Evolutionary conservation across 192 early-diverging fungal genomes (phyloP), one percentile per base, ranked within the genome.

Genomic region (Phycomyces nitens): DNA sequence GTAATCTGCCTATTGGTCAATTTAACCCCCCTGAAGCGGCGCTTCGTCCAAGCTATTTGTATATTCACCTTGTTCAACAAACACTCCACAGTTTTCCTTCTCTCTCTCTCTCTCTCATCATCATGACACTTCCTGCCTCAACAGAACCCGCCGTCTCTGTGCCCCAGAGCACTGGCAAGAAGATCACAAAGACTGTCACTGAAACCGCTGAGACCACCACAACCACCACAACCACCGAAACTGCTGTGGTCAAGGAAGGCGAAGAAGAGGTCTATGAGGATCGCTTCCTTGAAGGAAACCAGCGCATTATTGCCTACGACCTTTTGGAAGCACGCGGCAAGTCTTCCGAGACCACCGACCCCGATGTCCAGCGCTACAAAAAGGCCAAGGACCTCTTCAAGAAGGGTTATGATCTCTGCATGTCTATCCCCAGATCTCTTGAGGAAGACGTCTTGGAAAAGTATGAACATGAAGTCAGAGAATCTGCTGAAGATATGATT

Each of bases 311-410:
- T 29, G 74, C 75, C 57, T 83, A 71, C 66, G 81, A 83, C 65
- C 69, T 83, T 16, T 65, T 83, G 42, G 76, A 76, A 61, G 65
- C 70, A 44, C 69, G 73, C 42, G 70, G 70, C 62, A 80, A 73
- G 51, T 41, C 70, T 23, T 65, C 72, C 47, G 73, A 79, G 56
- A 80, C 78, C 21, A 74, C 68, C 11, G 81, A 83, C 62, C 81
- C 81, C 22, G 59, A 70, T 26, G 81, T 73, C 52, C 69, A 79
- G 64, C 63, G 56, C 34, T 85, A 85, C 65, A 69, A 78, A n/a
- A 74, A 80, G 58, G 79, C 84, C 56, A 85, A 83, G 68, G 76
- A 71, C 40, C 56, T 80, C 24, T 84, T 79, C 60, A 63, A 52
- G 54, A 75, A 79, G 24, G 83, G 80, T 18, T 71, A 73, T 53